These are phyloP conservation scores for Zopfia rhizophila DNA, from an alignment of 2,329 filamentous ascomycete species.

Conservation along the genomic window DNA sequence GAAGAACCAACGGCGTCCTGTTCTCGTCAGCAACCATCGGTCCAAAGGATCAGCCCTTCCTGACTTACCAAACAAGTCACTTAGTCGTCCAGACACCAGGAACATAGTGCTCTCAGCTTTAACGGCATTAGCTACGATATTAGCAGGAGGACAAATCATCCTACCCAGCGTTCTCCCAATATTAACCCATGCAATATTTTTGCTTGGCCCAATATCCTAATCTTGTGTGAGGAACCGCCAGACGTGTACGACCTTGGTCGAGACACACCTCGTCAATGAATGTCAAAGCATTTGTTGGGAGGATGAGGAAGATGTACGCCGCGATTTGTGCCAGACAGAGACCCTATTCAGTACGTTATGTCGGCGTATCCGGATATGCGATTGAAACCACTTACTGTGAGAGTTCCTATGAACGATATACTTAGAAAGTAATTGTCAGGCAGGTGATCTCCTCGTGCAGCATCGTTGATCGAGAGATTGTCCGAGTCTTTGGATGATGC, in stretches of 20 bases:
- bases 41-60: not conserved
- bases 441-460: slow-evolving; percentile 20
- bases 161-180: slow-evolving; percentile 19
- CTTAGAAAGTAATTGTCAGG: slow-evolving; percentile 22
- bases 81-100: slow-evolving; percentile 19
- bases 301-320: slow-evolving; percentile 24
- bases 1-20: slow-evolving; percentile 25
- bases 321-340: slow-evolving; percentile 20
- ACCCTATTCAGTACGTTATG: slow-evolving; percentile 2
- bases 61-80: slow-evolving; percentile 20
- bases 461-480: slow-evolving; percentile 20
- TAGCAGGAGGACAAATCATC: too few relatives aligned
- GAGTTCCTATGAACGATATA: slow-evolving; percentile 19
- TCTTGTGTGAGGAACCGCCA: too few relatives aligned
- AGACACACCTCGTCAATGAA: slow-evolving; percentile 19
- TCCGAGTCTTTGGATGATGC: slow-evolving; percentile 14
- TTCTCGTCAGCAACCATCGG: not conserved
- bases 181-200: slow-evolving; percentile 19
- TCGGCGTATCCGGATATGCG: not conserved
- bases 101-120: slow-evolving; percentile 20
- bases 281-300: slow-evolving; percentile 23
- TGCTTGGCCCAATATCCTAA: slow-evolving; percentile 20
- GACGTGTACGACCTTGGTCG: too few relatives aligned
- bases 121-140: too few relatives aligned
- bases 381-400: slow-evolving; percentile 4